Percentiles rank a stretch among this genome's conserved stretches.
Evolutionary conservation across 352 stramenopile genomes (phyloP).

Genomic region (Pilasporangium apinafurcum): DNA sequence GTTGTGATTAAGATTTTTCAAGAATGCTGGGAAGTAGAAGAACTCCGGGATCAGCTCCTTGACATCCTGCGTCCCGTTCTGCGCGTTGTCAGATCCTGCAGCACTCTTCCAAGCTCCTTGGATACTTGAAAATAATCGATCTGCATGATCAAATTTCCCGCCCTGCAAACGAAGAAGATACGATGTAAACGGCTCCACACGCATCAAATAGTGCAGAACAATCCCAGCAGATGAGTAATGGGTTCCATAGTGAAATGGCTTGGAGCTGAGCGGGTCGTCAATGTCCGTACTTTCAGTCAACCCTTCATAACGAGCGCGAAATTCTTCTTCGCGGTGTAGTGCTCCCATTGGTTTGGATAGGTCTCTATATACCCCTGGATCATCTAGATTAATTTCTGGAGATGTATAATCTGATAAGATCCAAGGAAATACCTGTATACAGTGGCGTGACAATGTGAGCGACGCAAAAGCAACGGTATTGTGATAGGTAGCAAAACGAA

Average conservation of each 20-base stretch:
- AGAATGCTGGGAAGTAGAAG: conserved; percentile 94
- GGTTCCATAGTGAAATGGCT: conserved; percentile 95
- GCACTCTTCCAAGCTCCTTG: conserved; percentile 88
- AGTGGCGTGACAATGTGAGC: too few species aligned
- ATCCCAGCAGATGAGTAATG: conserved; percentile 90
- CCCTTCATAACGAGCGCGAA: conserved; percentile 59
- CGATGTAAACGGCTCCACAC: conserved; percentile 94
- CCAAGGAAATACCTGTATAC: conserved; percentile 92
- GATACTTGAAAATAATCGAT: conserved; percentile 96
- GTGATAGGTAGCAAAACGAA: background rate
- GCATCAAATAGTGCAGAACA: conserved; percentile 97
- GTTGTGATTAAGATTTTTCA: conserved; percentile 94
- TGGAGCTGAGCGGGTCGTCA: conserved; percentile 39
- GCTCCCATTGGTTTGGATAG: conserved; percentile 97
- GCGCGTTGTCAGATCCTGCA: conserved; percentile 46
- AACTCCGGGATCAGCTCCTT: conserved; percentile 99
- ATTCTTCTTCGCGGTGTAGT: conserved; percentile 88
- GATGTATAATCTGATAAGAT: conserved; percentile 95
- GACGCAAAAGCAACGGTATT: background rate
- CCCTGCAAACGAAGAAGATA: conserved; percentile 93
- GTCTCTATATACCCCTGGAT: conserved; percentile 91
- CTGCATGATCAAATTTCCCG: conserved; percentile 97
- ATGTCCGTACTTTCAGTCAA: conserved; percentile 29
- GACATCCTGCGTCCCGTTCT: conserved; percentile 91
- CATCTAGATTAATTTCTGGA: conserved; percentile 89